Evolutionary conservation across 352 stramenopile species (phyloP).

Genomic region (Globisporangium paroecandrum): DNA sequence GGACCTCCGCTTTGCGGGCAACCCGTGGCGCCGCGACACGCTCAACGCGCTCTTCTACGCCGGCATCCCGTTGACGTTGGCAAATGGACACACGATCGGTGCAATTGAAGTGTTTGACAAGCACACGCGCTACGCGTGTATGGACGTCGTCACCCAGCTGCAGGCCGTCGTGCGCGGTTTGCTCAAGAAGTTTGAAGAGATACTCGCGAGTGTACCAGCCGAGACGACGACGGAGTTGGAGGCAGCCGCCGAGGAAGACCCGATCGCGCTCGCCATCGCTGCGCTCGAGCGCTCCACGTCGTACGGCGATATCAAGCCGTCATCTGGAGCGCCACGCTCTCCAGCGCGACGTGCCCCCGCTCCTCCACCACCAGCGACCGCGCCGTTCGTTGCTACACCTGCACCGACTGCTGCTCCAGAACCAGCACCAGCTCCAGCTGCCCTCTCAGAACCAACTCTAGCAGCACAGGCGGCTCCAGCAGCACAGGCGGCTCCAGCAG

Average conservation of each 20-base stretch:
- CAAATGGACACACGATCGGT: slow-evolving; percentile 51
- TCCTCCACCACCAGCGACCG: slow-evolving; percentile 13
- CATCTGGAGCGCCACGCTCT: slow-evolving; percentile 4
- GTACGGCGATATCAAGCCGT: slow-evolving; percentile 22
- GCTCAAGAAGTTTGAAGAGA: slow-evolving; percentile 50
- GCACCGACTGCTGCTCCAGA: neutral
- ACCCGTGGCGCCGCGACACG: slow-evolving; percentile 40
- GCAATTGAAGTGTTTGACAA: slow-evolving; percentile 56
- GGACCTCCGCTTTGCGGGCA: slow-evolving; percentile 55
- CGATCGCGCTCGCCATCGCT: slow-evolving; percentile 19
- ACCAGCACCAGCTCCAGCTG: neutral
- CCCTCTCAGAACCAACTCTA: neutral
- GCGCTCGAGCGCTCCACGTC: slow-evolving; percentile 22
- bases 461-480: neutral
- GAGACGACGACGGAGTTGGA: neutral
- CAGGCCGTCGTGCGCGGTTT: slow-evolving; percentile 52
- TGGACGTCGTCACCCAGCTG: slow-evolving; percentile 51
- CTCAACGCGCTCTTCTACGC: slow-evolving; percentile 55
- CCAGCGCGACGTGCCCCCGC: slow-evolving; percentile 18
- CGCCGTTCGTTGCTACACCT: neutral
- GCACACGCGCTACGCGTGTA: slow-evolving; percentile 35
- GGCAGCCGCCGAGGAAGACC: slow-evolving; percentile 4
- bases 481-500: neutral
- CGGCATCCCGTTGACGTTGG: slow-evolving; percentile 57
- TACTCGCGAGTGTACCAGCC: slow-evolving; percentile 26